Evolutionary conservation across 2,329 filamentous ascomycete species (phyloP), one percentile per base, ranked within the genome.

Genomic region (Exophiala bonariae): DNA sequence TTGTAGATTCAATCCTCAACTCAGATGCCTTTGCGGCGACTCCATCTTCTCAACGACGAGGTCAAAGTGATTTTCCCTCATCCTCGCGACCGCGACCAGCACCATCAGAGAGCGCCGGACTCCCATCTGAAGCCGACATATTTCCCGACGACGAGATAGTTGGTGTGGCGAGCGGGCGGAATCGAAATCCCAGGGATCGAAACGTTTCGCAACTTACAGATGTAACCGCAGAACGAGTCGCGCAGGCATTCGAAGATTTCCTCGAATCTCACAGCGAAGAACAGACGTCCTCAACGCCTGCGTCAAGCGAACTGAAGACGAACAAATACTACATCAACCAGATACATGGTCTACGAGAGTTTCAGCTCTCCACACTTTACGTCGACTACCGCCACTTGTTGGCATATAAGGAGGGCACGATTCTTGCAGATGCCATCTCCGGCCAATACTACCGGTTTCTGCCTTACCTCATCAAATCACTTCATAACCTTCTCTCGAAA

Each of bases 401-500:
- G 66, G 83, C 87, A 60, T 86, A 91, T 58, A 88, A 87, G 43
- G 58, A 61, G 35, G 54, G 54, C 4, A 43, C 55, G 10, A 84
- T 87, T 48, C 74, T 99, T 42, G 89, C 92, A 33, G 85, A 89
- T 52, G 92, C 89, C 41, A 86, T 97, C 53, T 86, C 90, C 57
- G 85, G 83, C 60, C 87, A 95, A 63, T 97, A 96, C 75, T 97
- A 96, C 69, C 88, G 93, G 58, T 96, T 96, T 66, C 78, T 95
- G 18, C 93, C 93, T 2, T 99, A 93, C 66, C 81, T 99, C 61
- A 89, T 87, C 17, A 83, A 87, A 55, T 91, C 86, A 19, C 75
- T 99, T 34, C 90, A 99, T 72, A 95, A 90, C 62, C 82, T 95
- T 69, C 95, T 99, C 60, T 86, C 89, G 58, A 95, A 95, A 71